These are phyloP conservation scores for Claviceps maximensis DNA, from an alignment of 2,329 filamentous ascomycete species.

Conservation along the genomic window DNA sequence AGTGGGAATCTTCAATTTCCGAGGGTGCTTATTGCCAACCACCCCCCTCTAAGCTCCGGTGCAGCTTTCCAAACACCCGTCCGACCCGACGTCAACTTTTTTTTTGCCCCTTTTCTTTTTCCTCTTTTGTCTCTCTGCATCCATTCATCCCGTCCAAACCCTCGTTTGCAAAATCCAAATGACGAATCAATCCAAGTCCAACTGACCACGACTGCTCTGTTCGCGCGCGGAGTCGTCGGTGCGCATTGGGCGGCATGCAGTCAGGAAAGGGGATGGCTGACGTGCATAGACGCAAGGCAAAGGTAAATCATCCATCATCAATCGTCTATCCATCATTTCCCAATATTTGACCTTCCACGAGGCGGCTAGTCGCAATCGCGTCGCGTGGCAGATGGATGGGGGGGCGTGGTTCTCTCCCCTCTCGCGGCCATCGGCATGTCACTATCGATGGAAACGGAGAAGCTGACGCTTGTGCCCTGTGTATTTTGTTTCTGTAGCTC, in stretches of 20 bases:
- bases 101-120: neutral
- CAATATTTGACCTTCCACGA: too few relatives aligned
- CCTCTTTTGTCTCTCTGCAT: neutral
- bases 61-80: neutral
- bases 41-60: neutral
- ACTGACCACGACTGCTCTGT: neutral
- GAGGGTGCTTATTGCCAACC: neutral
- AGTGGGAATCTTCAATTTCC: neutral
- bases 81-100: neutral
- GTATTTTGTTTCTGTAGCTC: conserved; percentile 44
- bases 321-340: too few relatives aligned
- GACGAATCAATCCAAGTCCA: neutral
- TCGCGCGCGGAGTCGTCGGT: conserved; percentile 6
- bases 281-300: conserved; percentile 47
- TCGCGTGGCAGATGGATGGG: too few relatives aligned
- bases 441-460: neutral
- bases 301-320: conserved; percentile 27
- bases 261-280: conserved; percentile 43
- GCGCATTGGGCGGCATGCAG: conserved; percentile 33
- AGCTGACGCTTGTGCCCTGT: neutral
- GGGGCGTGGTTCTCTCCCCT: too few relatives aligned
- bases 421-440: neutral
- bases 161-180: too few relatives aligned
- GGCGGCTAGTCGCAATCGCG: too few relatives aligned
- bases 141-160: too few relatives aligned